Base-by-base conservation (phyloP, 2,329 filamentous ascomycete genomes). In the Pseudopyrenochaeta lycopersici region DNA sequence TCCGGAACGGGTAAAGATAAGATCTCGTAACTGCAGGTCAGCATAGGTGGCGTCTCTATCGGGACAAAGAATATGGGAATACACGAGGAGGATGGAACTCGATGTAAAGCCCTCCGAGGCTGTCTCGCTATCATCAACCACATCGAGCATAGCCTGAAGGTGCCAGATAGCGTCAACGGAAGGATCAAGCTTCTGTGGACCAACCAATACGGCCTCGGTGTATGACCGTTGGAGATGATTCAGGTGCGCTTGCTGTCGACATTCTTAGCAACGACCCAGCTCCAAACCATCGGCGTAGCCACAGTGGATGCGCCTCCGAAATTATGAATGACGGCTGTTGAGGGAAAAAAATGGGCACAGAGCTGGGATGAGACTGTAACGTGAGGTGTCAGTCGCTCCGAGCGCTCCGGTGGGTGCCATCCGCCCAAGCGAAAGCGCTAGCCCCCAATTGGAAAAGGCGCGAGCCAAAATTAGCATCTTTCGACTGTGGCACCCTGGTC, bases 21-120 rank as follows among this genome's bases (percentile, higher is more conserved):
- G 33, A 58, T 56, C 39, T 57, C 49, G 60, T 66, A 46, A 56
- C 56, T 63, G 66, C 63, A 62, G 33, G 62, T 64, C 56, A 68
- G 60, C 56, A 68, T 56, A 46, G 45, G 59, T 62, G 61, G 59
- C 61, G 64, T 27, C 4, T 9, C 48, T 49, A 30, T 29, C 15
- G 31, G 44, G 48, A 36, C 31, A 52, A 49, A 27, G 48, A 40
- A 52, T 20, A 56, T 50, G n/a, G 54, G 45, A 54, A 42, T 41
- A 53, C 42, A 58, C 46, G 48, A 60, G 40, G 10, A 31, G 38
- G 41, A 46, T 42, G 44, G 52, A 49, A 11, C 30, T 43, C 38
- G 49, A 46, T 15, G 33, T 17, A 27, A 27, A 49, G 31, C 47
- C 20, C 36, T 52, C 46, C 41, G 48, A 60, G 36, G 32, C 14